Evolutionary conservation across 306 rosid species (phyloP).

Genomic region (Rubus idaeus): DNA sequence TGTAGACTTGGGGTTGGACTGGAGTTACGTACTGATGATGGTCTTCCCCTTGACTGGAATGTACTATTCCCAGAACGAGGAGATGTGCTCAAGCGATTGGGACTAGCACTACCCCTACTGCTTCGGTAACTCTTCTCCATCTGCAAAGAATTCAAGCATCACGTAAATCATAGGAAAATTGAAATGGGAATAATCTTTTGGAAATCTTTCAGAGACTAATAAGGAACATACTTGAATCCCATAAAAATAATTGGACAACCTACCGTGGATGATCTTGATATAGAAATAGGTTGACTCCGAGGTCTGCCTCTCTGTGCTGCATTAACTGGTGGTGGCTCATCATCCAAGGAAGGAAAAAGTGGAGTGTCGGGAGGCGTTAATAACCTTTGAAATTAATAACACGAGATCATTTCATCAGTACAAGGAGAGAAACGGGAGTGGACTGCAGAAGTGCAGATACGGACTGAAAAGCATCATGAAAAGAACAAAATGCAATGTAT

Average conservation of each 20-base stretch:
- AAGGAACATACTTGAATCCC: slow-evolving; percentile 21
- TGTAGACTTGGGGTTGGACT: slow-evolving; percentile 65
- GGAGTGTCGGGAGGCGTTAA: slow-evolving; percentile 89
- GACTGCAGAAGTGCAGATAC: not conserved
- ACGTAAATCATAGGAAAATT: slow-evolving; percentile 16
- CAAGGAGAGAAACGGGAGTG: slow-evolving; percentile 13
- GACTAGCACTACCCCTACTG: slow-evolving; percentile 89
- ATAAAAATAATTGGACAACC: slow-evolving; percentile 28
- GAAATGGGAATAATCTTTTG: slow-evolving; percentile 17
- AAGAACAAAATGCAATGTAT: not conserved
- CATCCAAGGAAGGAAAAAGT: slow-evolving; percentile 80
- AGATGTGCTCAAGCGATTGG: slow-evolving; percentile 73
- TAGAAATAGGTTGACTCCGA: slow-evolving; percentile 79
- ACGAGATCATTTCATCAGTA: slow-evolving; percentile 26
- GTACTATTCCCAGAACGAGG: slow-evolving; percentile 66
- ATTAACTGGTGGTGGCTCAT: slow-evolving; percentile 47
- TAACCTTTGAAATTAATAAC: slow-evolving; percentile 52
- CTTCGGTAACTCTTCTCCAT: slow-evolving; percentile 83
- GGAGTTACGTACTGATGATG: slow-evolving; percentile 57
- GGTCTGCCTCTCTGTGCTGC: slow-evolving; percentile 67
- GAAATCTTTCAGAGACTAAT: slow-evolving; percentile 4
- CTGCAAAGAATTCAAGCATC: slow-evolving; percentile 38
- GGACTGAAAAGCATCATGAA: not conserved
- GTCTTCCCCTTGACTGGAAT: slow-evolving; percentile 66
- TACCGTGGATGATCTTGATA: slow-evolving; percentile 85